Base-by-base conservation (phyloP, 2,329 filamentous ascomycete genomes). In the Alternaria alternata region DNA sequence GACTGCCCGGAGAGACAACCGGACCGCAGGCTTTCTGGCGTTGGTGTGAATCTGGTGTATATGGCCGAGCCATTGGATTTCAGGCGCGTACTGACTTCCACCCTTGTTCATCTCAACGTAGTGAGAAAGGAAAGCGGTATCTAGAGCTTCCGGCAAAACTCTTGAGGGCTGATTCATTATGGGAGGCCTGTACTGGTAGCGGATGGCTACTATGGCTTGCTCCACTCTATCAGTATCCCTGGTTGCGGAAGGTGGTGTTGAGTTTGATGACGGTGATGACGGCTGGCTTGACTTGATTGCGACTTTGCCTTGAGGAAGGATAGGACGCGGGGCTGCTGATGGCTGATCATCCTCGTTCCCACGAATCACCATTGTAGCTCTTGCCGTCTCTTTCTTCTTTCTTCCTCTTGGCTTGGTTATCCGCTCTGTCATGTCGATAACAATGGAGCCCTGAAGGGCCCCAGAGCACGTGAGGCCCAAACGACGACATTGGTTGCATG, bases 391-490 rank as follows among this genome's bases (percentile, higher is more conserved):
- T 54, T 62, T 69, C 62, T 72, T 74, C 8, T 47, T 60, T 7
- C 69, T 63, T 22, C 54, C 61, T 51, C 67, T 66, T 11, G 73
- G 72, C 54, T 71, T 75, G 11, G 64, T 59, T 2, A 75, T 65
- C 44, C 69, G 71, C 24, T 75, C 70, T 0, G 74, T 76, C 74
- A 76, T 76, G 32, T 76, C 74, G 54, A 77, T 77, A 51, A 77
- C 73, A 32, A 76, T 70, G 18, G 73, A 75, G 52, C 73, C 74
- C 24, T 74, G 67, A 4, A 74, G 44, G 1, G 74, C 71, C 12
- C 75, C 74, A 16, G 72, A 75, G 64, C 75, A 76, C 20, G 57
- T 46, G 34, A 76, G 64, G 16, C 70, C 68, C 16, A 76, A 65
- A 11, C 73, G 72, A 1, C 34, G 34, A n/a, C 52, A 60, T 36